Percentiles rank a stretch among this genome's conserved stretches.
These are phyloP conservation scores for Nitzschia sp. DNA, from an alignment of 108 stramenopile genomes.

Conservation along the genomic window DNA sequence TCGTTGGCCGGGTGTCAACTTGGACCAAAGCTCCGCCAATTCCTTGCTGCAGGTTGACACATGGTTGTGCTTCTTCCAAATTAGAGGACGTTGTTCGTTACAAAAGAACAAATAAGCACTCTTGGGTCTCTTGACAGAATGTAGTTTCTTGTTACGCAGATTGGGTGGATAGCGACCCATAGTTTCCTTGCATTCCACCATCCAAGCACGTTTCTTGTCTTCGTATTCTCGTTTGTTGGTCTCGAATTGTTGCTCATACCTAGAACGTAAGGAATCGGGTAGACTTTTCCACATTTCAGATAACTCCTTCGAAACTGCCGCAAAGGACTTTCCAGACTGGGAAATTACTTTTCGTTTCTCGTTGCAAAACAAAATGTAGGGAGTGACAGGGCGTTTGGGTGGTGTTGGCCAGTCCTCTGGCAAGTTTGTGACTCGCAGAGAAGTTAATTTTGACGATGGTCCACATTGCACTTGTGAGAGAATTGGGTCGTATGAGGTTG, in stretches of 20 bases:
- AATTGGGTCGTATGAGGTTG: not conserved
- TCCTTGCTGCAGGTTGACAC: not conserved
- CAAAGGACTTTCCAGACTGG: not conserved
- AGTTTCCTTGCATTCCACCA: not conserved
- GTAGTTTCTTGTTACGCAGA: not conserved
- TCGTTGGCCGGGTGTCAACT: not conserved
- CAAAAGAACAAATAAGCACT: not conserved
- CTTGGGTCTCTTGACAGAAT: not conserved
- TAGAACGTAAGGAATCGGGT: not conserved
- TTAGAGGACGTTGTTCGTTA: not conserved
- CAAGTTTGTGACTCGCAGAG: not conserved
- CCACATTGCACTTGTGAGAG: not conserved
- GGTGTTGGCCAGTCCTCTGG: not conserved
- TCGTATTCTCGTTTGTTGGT: not conserved
- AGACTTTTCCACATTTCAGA: not conserved
- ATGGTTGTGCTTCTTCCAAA: not conserved
- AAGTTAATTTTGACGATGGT: not conserved
- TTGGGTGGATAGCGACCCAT: not conserved
- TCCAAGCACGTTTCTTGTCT: not conserved
- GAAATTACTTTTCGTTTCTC: not conserved
- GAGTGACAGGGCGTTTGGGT: not conserved
- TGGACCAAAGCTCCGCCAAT: not conserved
- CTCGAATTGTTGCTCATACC: not conserved
- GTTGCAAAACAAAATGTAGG: not conserved
- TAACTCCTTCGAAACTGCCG: not conserved